Base-by-base conservation (phyloP, 1,284 basidiomycete genomes). In the Tremellales sp. region DNA sequence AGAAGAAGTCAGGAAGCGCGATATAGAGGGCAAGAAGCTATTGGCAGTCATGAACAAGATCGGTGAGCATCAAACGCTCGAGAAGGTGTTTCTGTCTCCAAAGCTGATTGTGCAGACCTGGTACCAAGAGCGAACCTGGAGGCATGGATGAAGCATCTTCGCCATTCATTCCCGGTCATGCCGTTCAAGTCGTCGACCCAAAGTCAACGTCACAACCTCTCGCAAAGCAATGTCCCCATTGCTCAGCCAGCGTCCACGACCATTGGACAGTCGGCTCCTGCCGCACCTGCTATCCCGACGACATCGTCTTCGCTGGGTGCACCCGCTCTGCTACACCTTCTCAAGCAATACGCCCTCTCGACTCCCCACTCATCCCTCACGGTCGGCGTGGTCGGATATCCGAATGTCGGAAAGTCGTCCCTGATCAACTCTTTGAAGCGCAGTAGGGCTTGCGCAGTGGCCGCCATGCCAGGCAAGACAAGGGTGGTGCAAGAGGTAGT, bases 391-490 rank as follows among this genome's bases (percentile, higher is more conserved):
- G 89, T 97, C 26, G 94, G 94, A 1, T 94, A 93, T 67, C 94
- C 94, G 3, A 98, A 98, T 73, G 94, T 97, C 48, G 94, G 94
- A 10, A 98, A 98, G 77, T 92, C 88, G 51, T 89, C 85, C 60
- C 70, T 98, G 51, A 97, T 98, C 77, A 98, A 98, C 74, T 89
- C 89, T 45, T 77, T 98, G 47, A 94, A 96, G 74, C 78, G 93
- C 39, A 84, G 83, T 49, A 88, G 91, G 74, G 90, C 89, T 17
- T 53, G 94, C 64, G 84, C 85, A 3, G 91, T 97, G n/a, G 93
- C 92, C 5, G 87, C 91, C 2, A 92, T 92, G 60, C 87, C 94
- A 0, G 94, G 94, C 3, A 90, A 92, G 68, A 98, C 94, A 4
- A 90, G 90, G 57, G 87, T 91, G 29, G 79, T 97, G n/a, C 94